phyloP scores from a whole-genome alignment of 371 early-diverging fungal species.

The Mucor racemosus region DNA sequence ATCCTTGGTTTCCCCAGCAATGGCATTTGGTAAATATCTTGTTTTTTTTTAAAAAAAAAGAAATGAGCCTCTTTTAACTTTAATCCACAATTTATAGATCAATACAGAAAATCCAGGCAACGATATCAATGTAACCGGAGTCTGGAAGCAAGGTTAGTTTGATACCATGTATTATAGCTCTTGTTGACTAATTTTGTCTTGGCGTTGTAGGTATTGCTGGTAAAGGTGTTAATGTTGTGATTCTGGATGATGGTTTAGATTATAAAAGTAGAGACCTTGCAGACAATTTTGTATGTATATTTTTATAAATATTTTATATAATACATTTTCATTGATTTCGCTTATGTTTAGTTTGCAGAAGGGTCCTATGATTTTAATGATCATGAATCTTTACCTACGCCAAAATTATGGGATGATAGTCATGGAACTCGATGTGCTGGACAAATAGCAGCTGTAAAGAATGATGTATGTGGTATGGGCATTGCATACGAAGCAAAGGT shows the following conservation, averaged over 20 bases:
- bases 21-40: slow-evolving; percentile 78
- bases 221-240: slow-evolving; percentile 80
- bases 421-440: slow-evolving; percentile 99
- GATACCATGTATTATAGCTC: too few relatives aligned
- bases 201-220: slow-evolving; percentile 76
- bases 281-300: slow-evolving; percentile 82
- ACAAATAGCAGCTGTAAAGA: slow-evolving; percentile 90
- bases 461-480: slow-evolving; percentile 95
- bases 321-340: too few relatives aligned
- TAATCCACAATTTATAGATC: slow-evolving; percentile 45
- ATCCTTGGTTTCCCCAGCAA: slow-evolving; percentile 83
- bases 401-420: slow-evolving; percentile 77
- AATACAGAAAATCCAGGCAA: slow-evolving; percentile 71
- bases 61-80: too few relatives aligned
- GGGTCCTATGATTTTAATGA: slow-evolving; percentile 96
- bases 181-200: background rate
- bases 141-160: slow-evolving; percentile 82
- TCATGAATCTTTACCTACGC: slow-evolving; percentile 76
- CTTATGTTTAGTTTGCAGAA: slow-evolving; percentile 60
- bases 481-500: slow-evolving; percentile 90
- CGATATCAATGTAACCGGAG: slow-evolving; percentile 92
- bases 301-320: too few relatives aligned
- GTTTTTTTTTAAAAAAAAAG: background rate
- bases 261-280: slow-evolving; percentile 81
- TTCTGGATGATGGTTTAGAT: slow-evolving; percentile 96